These are phyloP conservation scores for Fusarium nanum DNA, from an alignment of 2,329 filamentous ascomycete genomes.

Conservation along the genomic window DNA sequence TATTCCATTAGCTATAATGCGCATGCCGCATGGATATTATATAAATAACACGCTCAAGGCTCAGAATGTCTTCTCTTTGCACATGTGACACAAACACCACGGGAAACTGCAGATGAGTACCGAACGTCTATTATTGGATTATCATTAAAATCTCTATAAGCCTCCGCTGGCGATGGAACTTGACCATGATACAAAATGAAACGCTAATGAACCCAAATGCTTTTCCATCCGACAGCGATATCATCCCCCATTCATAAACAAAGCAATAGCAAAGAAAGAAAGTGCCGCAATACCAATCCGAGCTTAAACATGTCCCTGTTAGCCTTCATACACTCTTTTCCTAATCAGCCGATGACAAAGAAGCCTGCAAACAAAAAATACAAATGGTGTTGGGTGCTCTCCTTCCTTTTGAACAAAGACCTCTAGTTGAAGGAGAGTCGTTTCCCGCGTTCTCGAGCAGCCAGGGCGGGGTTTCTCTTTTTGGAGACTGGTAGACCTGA, in stretches of 20 bases:
- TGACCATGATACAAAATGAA: conserved; percentile 8
- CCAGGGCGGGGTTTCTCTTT: conserved; percentile 7
- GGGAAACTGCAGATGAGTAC: background rate
- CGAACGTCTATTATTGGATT: background rate
- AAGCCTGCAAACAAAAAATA: conserved; percentile 4
- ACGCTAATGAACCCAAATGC: background rate
- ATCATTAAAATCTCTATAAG: background rate
- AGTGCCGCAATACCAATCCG: conserved; percentile 5
- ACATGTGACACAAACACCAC: background rate
- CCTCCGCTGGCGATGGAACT: background rate
- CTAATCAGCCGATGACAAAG: background rate
- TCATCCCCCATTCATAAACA: conserved; percentile 11
- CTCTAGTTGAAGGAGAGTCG: conserved; percentile 33
- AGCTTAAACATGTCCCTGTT: conserved; percentile 9
- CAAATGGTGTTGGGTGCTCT: background rate
- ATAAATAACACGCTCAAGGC: background rate
- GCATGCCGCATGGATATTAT: background rate
- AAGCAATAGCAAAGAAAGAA: conserved; percentile 6
- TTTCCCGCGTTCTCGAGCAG: conserved; percentile 21
- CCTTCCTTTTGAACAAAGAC: background rate
- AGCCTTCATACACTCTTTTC: conserved; percentile 1
- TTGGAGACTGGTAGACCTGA: conserved; percentile 15
- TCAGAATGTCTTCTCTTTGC: background rate
- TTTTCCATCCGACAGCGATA: background rate
- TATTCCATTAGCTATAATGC: background rate